Evolutionary conservation across 768 basidiomycete species (phyloP).

Genomic region (Termitomyces sp.): DNA sequence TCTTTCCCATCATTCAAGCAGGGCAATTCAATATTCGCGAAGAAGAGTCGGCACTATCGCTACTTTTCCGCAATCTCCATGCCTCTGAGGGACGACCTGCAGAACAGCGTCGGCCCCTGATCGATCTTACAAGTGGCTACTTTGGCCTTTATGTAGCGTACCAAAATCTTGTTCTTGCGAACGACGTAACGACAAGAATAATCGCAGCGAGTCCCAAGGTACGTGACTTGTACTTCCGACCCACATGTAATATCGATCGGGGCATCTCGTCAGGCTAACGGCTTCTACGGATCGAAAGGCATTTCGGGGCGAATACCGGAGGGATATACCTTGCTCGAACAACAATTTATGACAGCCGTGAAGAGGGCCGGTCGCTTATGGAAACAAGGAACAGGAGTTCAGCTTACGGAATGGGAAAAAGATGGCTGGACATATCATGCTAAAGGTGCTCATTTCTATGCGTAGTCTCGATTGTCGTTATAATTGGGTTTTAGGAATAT

Average conservation of each 20-base stretch:
- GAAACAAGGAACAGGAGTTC: constrained; percentile 47
- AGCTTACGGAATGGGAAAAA: constrained; percentile 84
- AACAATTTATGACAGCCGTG: constrained; percentile 74
- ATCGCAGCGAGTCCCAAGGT: constrained; percentile 89
- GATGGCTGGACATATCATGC: constrained; percentile 98
- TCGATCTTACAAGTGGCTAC: constrained; percentile 93
- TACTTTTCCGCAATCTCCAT: constrained; percentile 43
- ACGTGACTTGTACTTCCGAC: constrained; percentile 15
- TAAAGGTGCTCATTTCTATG: constrained; percentile 61
- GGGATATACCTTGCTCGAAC: constrained; percentile 87
- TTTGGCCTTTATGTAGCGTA: constrained; percentile 85
- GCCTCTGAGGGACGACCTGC: neutral
- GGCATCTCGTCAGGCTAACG: constrained; percentile 70
- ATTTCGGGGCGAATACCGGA: constrained; percentile 93
- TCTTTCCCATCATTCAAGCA: constrained; percentile 86
- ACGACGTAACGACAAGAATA: constrained; percentile 61
- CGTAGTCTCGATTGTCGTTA: neutral
- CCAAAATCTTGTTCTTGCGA: constrained; percentile 63
- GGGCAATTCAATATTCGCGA: constrained; percentile 86
- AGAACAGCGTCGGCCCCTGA: constrained; percentile 33
- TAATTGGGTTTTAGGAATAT: constrained; percentile 56
- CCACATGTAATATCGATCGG: neutral
- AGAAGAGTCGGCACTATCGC: constrained; percentile 64
- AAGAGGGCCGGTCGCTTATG: constrained; percentile 42
- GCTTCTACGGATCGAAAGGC: constrained; percentile 88